A percentile compares a stretch with the other conserved stretches of the same genome.
Evolutionary conservation across 805 yeast genomes (phyloP).

Genomic region (Wickerhamomyces subpelliculosus): DNA sequence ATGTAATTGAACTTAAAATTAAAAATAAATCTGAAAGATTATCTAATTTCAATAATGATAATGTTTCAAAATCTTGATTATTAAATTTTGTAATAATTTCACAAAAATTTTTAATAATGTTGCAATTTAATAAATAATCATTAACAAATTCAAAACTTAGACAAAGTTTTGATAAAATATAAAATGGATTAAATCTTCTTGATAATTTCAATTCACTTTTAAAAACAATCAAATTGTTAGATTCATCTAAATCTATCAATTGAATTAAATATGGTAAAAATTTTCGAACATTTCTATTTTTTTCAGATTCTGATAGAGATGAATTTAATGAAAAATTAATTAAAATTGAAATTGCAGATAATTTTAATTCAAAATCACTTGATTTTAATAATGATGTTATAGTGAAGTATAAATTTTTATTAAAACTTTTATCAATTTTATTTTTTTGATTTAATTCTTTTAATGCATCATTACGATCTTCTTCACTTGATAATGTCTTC

Average conservation of each 20-base stretch:
- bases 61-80: conserved; percentile 13
- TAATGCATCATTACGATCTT: background rate
- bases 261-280: conserved; percentile 18
- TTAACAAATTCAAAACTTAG: conserved; percentile 26
- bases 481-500: conserved; percentile 1
- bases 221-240: conserved; percentile 8
- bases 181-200: conserved; percentile 23
- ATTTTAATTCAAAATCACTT: conserved; percentile 15
- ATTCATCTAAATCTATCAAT: conserved; percentile 13
- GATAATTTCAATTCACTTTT: conserved; percentile 14
- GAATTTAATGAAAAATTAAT: conserved; percentile 16
- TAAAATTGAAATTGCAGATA: conserved; percentile 14
- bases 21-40: conserved; percentile 29
- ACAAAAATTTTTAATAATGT: conserved; percentile 25
- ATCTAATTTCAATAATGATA: conserved; percentile 23
- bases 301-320: conserved; percentile 4
- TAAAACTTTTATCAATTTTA: conserved; percentile 12
- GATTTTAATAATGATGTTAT: conserved; percentile 17
- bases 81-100: conserved; percentile 21
- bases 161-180: conserved; percentile 27
- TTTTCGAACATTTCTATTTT: conserved; percentile 11
- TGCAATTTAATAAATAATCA: conserved; percentile 27
- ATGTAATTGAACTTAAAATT: conserved; percentile 30
- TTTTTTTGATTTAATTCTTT: background rate
- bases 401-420: conserved; percentile 12